These are phyloP conservation scores for Drosera capensis DNA, from an alignment of 148 eudicot genomes.

Conservation along the genomic window DNA sequence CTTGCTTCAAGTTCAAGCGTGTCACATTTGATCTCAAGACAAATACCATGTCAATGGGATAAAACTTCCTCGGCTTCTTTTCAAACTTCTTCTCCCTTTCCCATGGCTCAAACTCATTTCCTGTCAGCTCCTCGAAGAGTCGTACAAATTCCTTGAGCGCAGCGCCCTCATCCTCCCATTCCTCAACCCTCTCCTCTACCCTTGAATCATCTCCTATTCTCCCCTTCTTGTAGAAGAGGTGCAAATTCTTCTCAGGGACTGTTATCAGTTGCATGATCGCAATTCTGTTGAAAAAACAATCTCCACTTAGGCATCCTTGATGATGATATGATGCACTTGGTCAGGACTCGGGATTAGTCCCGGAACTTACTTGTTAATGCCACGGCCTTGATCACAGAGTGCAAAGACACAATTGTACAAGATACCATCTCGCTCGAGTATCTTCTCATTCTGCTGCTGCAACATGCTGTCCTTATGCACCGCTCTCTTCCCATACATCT, in stretches of 20 bases:
- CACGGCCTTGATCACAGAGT: constrained; percentile 36
- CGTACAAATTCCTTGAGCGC: constrained; percentile 53
- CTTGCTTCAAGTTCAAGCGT: not conserved
- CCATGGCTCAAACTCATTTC: constrained; percentile 70
- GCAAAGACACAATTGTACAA: constrained; percentile 61
- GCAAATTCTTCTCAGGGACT: constrained; percentile 40
- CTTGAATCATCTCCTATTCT: constrained; percentile 41
- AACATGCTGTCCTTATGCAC: constrained; percentile 72
- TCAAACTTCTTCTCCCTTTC: constrained; percentile 70
- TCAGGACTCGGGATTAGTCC: not conserved
- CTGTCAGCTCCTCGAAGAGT: constrained; percentile 61
- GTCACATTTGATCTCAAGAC: not conserved
- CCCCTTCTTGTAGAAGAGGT: constrained; percentile 65
- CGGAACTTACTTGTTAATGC: constrained; percentile 35
- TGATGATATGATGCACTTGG: not conserved
- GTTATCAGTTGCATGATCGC: constrained; percentile 51
- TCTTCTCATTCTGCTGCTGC: constrained; percentile 58
- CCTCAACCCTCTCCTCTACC: constrained; percentile 56
- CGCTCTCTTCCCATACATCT: constrained; percentile 73
- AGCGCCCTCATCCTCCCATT: constrained; percentile 32
- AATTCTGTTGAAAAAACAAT: constrained; percentile 19
- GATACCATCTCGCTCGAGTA: constrained; percentile 63
- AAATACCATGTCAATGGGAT: constrained; percentile 63
- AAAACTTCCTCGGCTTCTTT: constrained; percentile 46
- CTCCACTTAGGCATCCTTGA: not conserved